Conservation (phyloP, 2,329 filamentous ascomycete genomes). For the Ophiostoma quercus region DNA sequence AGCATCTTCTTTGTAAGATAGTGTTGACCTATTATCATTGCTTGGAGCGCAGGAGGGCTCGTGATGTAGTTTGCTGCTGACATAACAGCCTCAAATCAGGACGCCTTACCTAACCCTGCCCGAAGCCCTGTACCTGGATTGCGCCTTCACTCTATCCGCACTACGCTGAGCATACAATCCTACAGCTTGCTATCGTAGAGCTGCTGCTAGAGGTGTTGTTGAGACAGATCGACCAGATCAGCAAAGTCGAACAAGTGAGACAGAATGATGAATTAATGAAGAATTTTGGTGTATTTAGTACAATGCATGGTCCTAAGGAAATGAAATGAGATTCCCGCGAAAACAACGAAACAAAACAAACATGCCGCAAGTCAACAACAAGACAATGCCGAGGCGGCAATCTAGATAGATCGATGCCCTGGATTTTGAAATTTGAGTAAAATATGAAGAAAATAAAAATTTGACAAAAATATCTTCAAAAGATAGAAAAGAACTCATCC, state of each 20-base stretch:
- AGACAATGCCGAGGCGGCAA: neutral
- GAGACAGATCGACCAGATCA: neutral
- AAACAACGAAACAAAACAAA: neutral
- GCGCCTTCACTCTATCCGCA: neutral
- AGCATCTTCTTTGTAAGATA: no score
- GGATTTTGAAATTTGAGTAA: no score
- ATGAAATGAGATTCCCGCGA: neutral
- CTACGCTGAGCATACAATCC: neutral
- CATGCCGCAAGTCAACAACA: neutral
- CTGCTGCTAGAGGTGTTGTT: neutral
- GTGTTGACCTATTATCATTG: no score
- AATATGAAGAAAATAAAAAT: no score
- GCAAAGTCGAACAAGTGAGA: slow-evolving; percentile 3
- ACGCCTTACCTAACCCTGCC: neutral
- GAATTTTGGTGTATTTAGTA: neutral
- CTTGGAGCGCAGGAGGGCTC: no score
- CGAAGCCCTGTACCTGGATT: neutral
- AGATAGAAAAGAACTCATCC: neutral
- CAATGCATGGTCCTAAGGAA: neutral
- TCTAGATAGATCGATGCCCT: neutral
- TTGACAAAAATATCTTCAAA: no score
- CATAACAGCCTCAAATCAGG: neutral
- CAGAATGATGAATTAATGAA: neutral
- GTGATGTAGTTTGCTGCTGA: neutral
- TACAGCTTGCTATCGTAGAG: no score